Percentiles rank a stretch among this genome's conserved stretches.
phyloP scores from a whole-genome alignment of 441 rosid species.

The Isatis lusitanica region DNA sequence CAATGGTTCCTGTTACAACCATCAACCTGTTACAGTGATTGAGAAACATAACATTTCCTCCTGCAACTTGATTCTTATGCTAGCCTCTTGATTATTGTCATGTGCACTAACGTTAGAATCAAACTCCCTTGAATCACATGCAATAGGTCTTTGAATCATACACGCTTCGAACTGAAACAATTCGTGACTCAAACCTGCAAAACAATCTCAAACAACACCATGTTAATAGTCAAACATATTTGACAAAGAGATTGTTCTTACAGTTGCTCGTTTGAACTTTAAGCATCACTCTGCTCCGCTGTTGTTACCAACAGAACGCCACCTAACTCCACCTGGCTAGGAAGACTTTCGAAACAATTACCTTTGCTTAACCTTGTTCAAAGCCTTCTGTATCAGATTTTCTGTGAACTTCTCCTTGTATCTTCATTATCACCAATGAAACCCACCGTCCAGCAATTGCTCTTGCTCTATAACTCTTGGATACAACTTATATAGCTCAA shows the following conservation, averaged over 20 bases:
- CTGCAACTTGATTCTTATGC: background rate
- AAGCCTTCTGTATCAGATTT: background rate
- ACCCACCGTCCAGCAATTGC: too few species aligned
- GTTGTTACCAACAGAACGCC: background rate
- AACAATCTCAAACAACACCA: background rate
- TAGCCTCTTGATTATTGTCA: background rate
- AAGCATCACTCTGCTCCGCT: background rate
- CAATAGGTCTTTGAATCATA: too few species aligned
- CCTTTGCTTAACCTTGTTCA: background rate
- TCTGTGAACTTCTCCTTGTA: too few species aligned
- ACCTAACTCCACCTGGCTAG: too few species aligned
- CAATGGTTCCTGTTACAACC: background rate
- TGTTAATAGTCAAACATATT: background rate
- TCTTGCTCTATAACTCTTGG: too few species aligned
- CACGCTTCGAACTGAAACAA: background rate
- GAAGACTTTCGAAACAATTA: background rate
- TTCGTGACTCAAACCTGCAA: background rate
- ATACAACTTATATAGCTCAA: too few species aligned
- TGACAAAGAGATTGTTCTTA: background rate
- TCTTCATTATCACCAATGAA: too few species aligned
- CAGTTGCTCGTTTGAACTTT: background rate
- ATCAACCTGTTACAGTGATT: background rate
- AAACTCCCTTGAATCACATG: background rate
- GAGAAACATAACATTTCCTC: background rate
- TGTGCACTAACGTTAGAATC: background rate